phyloP scores from a whole-genome alignment of 768 basidiomycete genomes.

The Lactarius tabidus region DNA sequence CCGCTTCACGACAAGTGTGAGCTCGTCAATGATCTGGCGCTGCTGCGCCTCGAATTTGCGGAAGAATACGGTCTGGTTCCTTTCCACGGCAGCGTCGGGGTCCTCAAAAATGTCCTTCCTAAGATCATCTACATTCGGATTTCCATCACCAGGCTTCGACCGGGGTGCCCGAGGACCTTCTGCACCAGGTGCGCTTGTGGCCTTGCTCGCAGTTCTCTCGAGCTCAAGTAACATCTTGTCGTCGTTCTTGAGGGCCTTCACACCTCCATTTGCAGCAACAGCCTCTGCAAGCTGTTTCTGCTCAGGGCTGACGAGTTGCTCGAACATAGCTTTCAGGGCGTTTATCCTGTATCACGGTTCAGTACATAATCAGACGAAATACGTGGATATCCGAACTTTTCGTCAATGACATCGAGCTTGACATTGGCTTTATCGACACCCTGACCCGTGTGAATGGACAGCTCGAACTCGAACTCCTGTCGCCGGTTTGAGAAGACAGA shows the following conservation, averaged over 20 bases:
- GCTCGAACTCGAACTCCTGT: slow-evolving; percentile 31
- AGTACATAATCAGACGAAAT: too few relatives aligned
- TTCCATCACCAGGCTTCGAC: background rate
- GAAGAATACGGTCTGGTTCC: slow-evolving; percentile 24
- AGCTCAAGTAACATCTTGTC: slow-evolving; percentile 25
- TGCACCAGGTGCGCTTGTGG: background rate
- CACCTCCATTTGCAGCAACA: slow-evolving; percentile 28
- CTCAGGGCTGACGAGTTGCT: slow-evolving; percentile 21
- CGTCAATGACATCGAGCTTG: slow-evolving; percentile 22
- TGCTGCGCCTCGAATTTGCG: slow-evolving; percentile 28
- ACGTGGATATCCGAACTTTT: slow-evolving; percentile 17
- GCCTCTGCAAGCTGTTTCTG: slow-evolving; percentile 13
- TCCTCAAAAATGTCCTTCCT: slow-evolving; percentile 28
- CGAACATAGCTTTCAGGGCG: slow-evolving; percentile 18
- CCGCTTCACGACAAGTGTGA: slow-evolving; percentile 23
- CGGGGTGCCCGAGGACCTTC: background rate
- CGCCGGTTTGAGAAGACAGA: slow-evolving; percentile 28
- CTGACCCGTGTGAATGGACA: slow-evolving; percentile 31
- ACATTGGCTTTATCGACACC: slow-evolving; percentile 13
- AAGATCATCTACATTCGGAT: background rate
- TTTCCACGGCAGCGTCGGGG: slow-evolving; percentile 25
- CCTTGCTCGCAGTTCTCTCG: slow-evolving; percentile 21
- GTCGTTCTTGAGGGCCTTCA: slow-evolving; percentile 22
- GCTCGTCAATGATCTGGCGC: slow-evolving; percentile 18
- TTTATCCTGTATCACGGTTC: slow-evolving; percentile 19